Percentiles rank a stretch among this genome's conserved stretches.
phyloP scores from a whole-genome alignment of 2,329 filamentous ascomycete species.

The Fusarium sp. region DNA sequence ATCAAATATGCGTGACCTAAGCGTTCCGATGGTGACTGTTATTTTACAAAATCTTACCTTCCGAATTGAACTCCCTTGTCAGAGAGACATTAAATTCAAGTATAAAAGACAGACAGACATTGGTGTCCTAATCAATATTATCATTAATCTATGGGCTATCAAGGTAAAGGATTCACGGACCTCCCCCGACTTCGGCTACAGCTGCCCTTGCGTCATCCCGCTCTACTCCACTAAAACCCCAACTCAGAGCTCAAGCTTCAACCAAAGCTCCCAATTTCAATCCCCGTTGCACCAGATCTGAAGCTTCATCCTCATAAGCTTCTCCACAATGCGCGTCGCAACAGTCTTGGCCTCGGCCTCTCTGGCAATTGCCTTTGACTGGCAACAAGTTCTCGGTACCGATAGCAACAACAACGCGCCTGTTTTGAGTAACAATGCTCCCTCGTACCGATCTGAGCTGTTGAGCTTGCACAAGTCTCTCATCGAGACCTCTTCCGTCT shows the following conservation, averaged over 20 bases:
- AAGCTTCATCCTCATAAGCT: conserved; percentile 9
- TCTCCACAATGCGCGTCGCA: conserved; percentile 28
- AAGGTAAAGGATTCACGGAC: conserved; percentile 2
- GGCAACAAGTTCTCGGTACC: conserved; percentile 22
- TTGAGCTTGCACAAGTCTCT: conserved; percentile 80
- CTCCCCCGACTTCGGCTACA: conserved; percentile 29
- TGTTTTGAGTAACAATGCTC: conserved; percentile 33
- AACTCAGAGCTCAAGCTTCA: conserved; percentile 18
- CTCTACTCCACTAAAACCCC: conserved; percentile 22
- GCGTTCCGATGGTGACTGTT: background rate
- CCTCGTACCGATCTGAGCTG: conserved; percentile 61
- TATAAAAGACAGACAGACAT: background rate
- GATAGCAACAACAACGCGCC: background rate
- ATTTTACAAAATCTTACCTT: background rate
- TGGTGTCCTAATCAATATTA: background rate
- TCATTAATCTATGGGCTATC: conserved; percentile 2
- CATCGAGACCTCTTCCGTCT: conserved; percentile 78
- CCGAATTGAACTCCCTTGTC: background rate
- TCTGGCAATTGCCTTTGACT: conserved; percentile 20
- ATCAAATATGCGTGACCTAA: background rate
- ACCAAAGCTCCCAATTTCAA: conserved; percentile 14
- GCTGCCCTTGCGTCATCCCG: conserved; percentile 29
- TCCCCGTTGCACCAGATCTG: conserved; percentile 10
- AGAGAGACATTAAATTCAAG: background rate
- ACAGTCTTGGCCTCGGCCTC: conserved; percentile 26